A percentile compares a stretch with the other conserved stretches of the same genome.
Conservation (phyloP, 371 early-diverging fungal genomes). For the Phascolomyces articulosus region DNA sequence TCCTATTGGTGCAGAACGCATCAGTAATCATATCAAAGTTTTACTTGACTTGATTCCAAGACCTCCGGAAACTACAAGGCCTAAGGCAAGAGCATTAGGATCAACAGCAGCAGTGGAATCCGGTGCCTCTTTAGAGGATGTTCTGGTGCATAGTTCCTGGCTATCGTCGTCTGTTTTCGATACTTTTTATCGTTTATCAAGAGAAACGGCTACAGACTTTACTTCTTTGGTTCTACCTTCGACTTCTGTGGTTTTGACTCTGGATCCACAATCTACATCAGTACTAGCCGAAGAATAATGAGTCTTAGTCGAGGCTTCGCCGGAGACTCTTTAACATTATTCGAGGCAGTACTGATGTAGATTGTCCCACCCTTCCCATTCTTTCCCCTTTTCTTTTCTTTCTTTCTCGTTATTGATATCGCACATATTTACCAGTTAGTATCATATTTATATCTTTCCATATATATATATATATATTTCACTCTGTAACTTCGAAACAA, state of each 20-base stretch:
- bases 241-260: not conserved
- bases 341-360: too few species aligned
- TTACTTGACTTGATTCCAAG: not conserved
- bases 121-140: not conserved
- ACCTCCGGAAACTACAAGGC: not conserved
- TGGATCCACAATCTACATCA: not conserved
- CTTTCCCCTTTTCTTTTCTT: too few species aligned
- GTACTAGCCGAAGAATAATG: too few species aligned
- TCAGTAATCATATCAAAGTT: not conserved
- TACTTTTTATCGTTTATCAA: not conserved
- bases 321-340: too few species aligned
- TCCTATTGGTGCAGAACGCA: not conserved
- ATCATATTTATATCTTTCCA: too few species aligned
- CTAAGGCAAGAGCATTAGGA: not conserved
- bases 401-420: too few species aligned
- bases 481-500: too few species aligned
- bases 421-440: too few species aligned
- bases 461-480: too few species aligned
- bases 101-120: not conserved
- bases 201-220: not conserved
- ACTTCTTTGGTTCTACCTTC: not conserved
- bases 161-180: not conserved
- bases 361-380: too few species aligned
- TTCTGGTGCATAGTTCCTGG: not conserved
- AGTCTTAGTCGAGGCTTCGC: too few species aligned